Conservation (phyloP, 768 basidiomycete genomes). For the Pisolithus sp. region DNA sequence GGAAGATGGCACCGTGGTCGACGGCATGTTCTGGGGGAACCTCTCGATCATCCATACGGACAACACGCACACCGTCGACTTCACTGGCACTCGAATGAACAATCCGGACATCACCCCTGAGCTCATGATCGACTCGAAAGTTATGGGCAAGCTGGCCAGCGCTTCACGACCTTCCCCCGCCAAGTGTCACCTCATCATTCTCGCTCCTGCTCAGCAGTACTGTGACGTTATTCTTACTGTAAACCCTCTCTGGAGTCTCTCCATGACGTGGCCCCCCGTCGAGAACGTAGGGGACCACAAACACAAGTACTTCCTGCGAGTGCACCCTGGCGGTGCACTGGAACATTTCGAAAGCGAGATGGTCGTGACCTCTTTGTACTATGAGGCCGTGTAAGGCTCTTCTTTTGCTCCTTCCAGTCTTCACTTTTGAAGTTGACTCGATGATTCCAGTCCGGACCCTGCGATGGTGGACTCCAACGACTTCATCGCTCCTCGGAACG, state of each 20-base stretch:
- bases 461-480: constrained; percentile 70
- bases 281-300: constrained; percentile 63
- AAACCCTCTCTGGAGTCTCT: constrained; percentile 68
- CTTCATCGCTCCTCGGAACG: constrained; percentile 75
- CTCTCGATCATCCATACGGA: constrained; percentile 75
- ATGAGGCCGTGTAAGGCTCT: constrained; percentile 69
- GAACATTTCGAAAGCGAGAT: constrained; percentile 84
- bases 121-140: constrained; percentile 68
- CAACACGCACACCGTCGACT: constrained; percentile 76
- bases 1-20: constrained; percentile 84
- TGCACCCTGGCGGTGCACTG: constrained; percentile 78
- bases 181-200: constrained; percentile 68
- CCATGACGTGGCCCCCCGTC: constrained; percentile 72
- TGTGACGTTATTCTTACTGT: constrained; percentile 73
- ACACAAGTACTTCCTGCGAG: constrained; percentile 77
- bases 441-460: constrained; percentile 63
- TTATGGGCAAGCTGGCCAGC: constrained; percentile 69
- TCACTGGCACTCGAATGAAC: constrained; percentile 68
- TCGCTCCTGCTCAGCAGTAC: constrained; percentile 69
- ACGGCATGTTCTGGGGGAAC: constrained; percentile 85
- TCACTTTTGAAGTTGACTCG: background rate
- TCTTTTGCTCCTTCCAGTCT: background rate
- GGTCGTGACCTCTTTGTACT: constrained; percentile 75
- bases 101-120: constrained; percentile 61
- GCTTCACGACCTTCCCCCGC: constrained; percentile 71